Base-by-base conservation (phyloP, 371 early-diverging fungal species). In the Mortierella sp. region DNA sequence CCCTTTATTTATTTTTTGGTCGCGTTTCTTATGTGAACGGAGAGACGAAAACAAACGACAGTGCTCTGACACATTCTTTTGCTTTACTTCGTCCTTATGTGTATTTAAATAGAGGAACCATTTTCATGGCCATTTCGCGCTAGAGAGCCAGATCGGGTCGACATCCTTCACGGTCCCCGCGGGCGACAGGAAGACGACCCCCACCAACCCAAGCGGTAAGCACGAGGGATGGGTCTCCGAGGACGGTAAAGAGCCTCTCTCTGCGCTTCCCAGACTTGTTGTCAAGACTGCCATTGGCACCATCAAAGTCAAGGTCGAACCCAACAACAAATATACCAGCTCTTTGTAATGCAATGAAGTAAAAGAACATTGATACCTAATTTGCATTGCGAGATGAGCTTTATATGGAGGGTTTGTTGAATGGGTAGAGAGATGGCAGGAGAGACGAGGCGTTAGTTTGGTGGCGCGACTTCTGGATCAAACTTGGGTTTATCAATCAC, bases 251-350 rank as follows among this genome's bases (percentile, higher is more conserved):
- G 68, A 68, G 3, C 68, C 68, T 8, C 41, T 8, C 8, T 21
- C 8, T 7, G 6, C 41, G 8, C 68, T 68, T 0, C 68, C 68
- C 6, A 38, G 21, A 7, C 21, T 68, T 24, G 10, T 41, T 41
- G 43, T 41, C 21, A 35, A 41, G 38, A 21, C 68, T 21, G 68
- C 43, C 21, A 24, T 68, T 11, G 68, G 68, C 1, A 41, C 18
- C 41, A 68, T 68, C 68, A 68, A 68, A 21, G 24, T 68, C 68
- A 68, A 68, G 8, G 68, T 68, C 38, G 16, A 68, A 11, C 24
- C 68, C 58, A 56, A 56, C 12, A 56, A 12, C 29, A 63, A 18
- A 63, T 18, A 32, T 16, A 11, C 32, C 29, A 27, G 29, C 32
- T 14, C 27, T n/a, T 54, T 21, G 54, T 54, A 24, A 24, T 24